These are phyloP conservation scores for Phialemonium atrogriseum DNA, from an alignment of 2,329 filamentous ascomycete genomes.

Conservation along the genomic window DNA sequence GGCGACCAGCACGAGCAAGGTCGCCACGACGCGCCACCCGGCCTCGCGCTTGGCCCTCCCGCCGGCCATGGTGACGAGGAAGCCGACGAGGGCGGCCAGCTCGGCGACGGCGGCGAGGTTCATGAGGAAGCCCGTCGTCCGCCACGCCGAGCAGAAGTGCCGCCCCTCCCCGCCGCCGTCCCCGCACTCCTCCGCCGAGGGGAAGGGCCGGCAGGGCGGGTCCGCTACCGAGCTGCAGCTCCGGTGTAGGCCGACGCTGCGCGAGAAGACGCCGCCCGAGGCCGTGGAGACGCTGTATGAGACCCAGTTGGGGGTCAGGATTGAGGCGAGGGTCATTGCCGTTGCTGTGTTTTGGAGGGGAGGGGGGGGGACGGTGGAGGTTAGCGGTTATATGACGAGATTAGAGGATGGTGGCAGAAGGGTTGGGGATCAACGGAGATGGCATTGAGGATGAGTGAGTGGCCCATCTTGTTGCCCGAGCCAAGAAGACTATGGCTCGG, in stretches of 20 bases:
- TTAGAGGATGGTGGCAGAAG: too few relatives aligned
- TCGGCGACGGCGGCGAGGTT: conserved; percentile 77
- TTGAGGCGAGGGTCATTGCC: conserved; percentile 61
- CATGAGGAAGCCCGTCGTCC: conserved; percentile 79
- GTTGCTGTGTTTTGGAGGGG: too few relatives aligned
- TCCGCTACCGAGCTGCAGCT: conserved; percentile 66
- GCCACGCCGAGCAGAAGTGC: conserved; percentile 92
- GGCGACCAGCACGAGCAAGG: conserved; percentile 57
- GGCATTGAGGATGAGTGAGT: too few relatives aligned
- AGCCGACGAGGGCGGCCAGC: conserved; percentile 71
- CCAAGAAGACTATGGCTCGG: too few relatives aligned
- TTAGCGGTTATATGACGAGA: too few relatives aligned
- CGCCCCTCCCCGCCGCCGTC: conserved; percentile 54
- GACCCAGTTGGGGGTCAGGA: conserved; percentile 65
- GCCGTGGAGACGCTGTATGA: conserved; percentile 48
- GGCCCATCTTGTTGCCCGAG: too few relatives aligned
- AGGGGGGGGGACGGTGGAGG: too few relatives aligned
- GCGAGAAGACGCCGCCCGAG: conserved; percentile 37
- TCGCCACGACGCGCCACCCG: conserved; percentile 71
- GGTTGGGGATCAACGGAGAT: too few relatives aligned
- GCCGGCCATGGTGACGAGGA: conserved; percentile 66
- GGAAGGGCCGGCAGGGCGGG: conserved; percentile 57
- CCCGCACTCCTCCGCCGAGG: conserved; percentile 51
- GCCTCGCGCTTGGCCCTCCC: conserved; percentile 71
- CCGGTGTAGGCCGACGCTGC: conserved; percentile 70